Evolutionary conservation across 1,284 basidiomycete genomes (phyloP).

Genomic region (Cystobasidium pallidum): DNA sequence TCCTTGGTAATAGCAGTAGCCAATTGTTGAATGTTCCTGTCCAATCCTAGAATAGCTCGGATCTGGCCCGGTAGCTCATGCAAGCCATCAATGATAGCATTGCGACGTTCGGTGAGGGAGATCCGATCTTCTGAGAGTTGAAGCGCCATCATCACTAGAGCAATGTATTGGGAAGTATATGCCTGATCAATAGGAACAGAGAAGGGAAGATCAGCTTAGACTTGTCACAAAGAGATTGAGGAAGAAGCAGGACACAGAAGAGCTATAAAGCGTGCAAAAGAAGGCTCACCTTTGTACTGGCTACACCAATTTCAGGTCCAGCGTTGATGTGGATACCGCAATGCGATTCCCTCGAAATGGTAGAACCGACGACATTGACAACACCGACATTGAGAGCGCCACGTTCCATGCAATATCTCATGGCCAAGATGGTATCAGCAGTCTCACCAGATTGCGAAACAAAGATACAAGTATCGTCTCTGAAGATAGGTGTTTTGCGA

Average conservation of each 20-base stretch:
- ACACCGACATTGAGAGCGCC: conserved; percentile 96
- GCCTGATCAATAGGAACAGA: conserved; percentile 62
- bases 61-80: conserved; percentile 89
- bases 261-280: background rate
- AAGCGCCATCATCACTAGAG: conserved; percentile 95
- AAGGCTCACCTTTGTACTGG: conserved; percentile 85
- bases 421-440: conserved; percentile 93
- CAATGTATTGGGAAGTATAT: conserved; percentile 99
- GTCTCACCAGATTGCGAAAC: conserved; percentile 98
- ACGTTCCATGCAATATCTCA: conserved; percentile 95
- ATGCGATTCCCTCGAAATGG: conserved; percentile 96
- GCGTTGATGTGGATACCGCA: conserved; percentile 99
- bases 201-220: background rate
- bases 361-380: conserved; percentile 96
- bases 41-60: conserved; percentile 80
- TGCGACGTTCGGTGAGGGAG: conserved; percentile 84
- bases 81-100: conserved; percentile 91
- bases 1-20: conserved; percentile 75
- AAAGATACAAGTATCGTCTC: conserved; percentile 97
- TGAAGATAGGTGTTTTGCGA: conserved; percentile 98
- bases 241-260: background rate
- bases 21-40: conserved; percentile 77
- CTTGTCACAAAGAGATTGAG: background rate
- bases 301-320: conserved; percentile 98
- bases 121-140: conserved; percentile 97